These are phyloP conservation scores for Naganishia friedmannii DNA, from an alignment of 768 basidiomycete species.

Conservation along the genomic window DNA sequence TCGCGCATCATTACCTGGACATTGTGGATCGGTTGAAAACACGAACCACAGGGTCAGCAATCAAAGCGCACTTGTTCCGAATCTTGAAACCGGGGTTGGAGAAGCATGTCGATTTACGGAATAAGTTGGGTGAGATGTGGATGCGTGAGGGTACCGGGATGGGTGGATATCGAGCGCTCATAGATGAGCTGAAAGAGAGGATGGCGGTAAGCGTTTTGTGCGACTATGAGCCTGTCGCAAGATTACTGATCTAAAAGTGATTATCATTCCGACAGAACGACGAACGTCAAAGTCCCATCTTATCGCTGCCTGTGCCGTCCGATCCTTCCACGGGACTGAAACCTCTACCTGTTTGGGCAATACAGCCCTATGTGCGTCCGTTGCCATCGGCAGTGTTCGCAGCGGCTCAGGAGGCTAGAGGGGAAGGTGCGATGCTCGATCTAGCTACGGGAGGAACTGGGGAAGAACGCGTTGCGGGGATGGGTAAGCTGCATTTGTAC, in stretches of 20 bases:
- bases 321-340: slow-evolving; percentile 59
- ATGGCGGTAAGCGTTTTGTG: slow-evolving; percentile 57
- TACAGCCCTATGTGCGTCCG: slow-evolving; percentile 68
- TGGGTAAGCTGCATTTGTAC: slow-evolving; percentile 10
- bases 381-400: slow-evolving; percentile 24
- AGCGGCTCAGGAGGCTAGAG: background rate
- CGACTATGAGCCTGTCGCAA: slow-evolving; percentile 25
- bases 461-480: slow-evolving; percentile 30
- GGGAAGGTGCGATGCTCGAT: slow-evolving; percentile 13
- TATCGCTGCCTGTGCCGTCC: slow-evolving; percentile 55
- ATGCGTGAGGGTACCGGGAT: slow-evolving; percentile 40
- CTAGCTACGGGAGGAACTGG: slow-evolving; percentile 27
- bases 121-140: slow-evolving; percentile 60
- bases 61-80: slow-evolving; percentile 93
- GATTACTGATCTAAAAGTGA: slow-evolving; percentile 6
- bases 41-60: slow-evolving; percentile 66
- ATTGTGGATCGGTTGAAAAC: slow-evolving; percentile 73
- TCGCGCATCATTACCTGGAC: slow-evolving; percentile 81
- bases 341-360: slow-evolving; percentile 66
- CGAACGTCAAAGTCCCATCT: slow-evolving; percentile 30
- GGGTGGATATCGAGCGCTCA: slow-evolving; percentile 59
- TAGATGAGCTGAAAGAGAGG: slow-evolving; percentile 61
- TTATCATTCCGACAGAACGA: slow-evolving; percentile 21
- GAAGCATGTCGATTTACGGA: slow-evolving; percentile 67
- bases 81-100: slow-evolving; percentile 74